Conservation (phyloP, 1,284 basidiomycete species). For the Sanghuangporus baumii region DNA sequence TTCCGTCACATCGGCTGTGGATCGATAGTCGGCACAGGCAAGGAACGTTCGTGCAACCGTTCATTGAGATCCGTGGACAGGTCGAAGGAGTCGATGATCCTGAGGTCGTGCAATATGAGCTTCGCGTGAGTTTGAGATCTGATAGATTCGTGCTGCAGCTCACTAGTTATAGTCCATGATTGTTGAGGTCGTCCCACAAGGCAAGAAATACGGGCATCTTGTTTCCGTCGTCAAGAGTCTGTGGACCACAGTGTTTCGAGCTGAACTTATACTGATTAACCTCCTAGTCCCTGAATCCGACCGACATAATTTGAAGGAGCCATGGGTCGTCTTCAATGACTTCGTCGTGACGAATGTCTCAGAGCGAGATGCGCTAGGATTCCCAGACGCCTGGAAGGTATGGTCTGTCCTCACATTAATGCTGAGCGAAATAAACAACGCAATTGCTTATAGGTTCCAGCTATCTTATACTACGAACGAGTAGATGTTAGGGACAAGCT, state of each 20-base stretch:
- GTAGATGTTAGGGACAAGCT: slow-evolving; percentile 54
- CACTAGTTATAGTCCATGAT: slow-evolving; percentile 58
- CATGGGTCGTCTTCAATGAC: slow-evolving; percentile 97
- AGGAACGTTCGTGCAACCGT: slow-evolving; percentile 49
- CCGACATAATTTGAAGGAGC: slow-evolving; percentile 38
- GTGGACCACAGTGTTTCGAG: not conserved
- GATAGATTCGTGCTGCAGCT: slow-evolving; percentile 1
- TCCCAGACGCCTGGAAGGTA: slow-evolving; percentile 91
- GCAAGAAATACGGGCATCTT: slow-evolving; percentile 71
- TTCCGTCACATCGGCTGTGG: slow-evolving; percentile 61
- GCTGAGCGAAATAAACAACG: slow-evolving; percentile 4
- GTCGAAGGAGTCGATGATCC: slow-evolving; percentile 54
- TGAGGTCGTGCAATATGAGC: slow-evolving; percentile 57
- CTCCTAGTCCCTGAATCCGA: slow-evolving; percentile 63
- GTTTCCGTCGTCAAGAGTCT: slow-evolving; percentile 83
- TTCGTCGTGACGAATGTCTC: slow-evolving; percentile 85
- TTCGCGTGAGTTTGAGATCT: slow-evolving; percentile 49
- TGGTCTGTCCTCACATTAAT: slow-evolving; percentile 8
- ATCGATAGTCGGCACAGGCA: slow-evolving; percentile 47
- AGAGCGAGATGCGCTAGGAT: slow-evolving; percentile 83
- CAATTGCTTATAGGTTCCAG: slow-evolving; percentile 59
- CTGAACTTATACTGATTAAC: slow-evolving; percentile 6
- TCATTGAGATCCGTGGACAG: slow-evolving; percentile 51
- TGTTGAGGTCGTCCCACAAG: slow-evolving; percentile 76
- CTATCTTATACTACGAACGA: slow-evolving; percentile 85